A percentile compares a stretch with the other conserved stretches of the same genome.
phyloP scores from a whole-genome alignment of 2,329 filamentous ascomycete species.

The Colletotrichum shisoi region DNA sequence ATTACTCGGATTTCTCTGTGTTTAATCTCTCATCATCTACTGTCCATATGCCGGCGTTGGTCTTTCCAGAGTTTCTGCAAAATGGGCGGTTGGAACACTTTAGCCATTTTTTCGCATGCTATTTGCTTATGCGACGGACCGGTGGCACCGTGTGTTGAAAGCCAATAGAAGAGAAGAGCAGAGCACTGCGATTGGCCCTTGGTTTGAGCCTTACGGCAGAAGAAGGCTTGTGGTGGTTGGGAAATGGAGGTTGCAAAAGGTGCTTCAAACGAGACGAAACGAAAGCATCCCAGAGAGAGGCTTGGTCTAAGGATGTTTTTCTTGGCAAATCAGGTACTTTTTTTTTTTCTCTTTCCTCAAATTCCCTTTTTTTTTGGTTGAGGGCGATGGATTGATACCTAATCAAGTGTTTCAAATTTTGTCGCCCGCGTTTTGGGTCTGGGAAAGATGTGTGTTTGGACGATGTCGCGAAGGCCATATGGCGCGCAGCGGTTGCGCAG shows the following conservation, averaged over 20 bases:
- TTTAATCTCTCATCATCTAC: slow-evolving; percentile 33
- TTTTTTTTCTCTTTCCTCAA: too few species aligned
- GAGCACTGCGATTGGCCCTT: slow-evolving; percentile 2
- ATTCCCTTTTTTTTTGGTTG: background rate
- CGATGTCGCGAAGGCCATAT: slow-evolving; percentile 4
- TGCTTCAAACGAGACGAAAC: slow-evolving; percentile 35
- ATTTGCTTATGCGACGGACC: background rate
- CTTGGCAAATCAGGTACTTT: too few species aligned
- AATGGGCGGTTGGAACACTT: slow-evolving; percentile 10
- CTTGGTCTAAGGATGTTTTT: slow-evolving; percentile 1
- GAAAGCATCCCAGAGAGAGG: slow-evolving; percentile 28
- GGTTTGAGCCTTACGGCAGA: slow-evolving; percentile 3
- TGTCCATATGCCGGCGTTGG: slow-evolving; percentile 38
- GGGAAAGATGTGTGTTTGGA: slow-evolving; percentile 15
- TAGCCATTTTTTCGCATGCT: slow-evolving; percentile 23
- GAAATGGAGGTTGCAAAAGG: slow-evolving; percentile 21
- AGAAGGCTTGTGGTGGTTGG: slow-evolving; percentile 6
- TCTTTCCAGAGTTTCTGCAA: slow-evolving; percentile 10
- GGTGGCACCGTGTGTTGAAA: slow-evolving; percentile 1
- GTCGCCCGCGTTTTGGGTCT: slow-evolving; percentile 25
- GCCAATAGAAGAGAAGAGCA: slow-evolving; percentile 12
- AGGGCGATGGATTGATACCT: slow-evolving; percentile 32
- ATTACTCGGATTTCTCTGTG: slow-evolving; percentile 32
- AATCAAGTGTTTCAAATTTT: slow-evolving; percentile 35
- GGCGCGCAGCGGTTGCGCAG: slow-evolving; percentile 10